Evolutionary conservation across 192 early-diverging fungal genomes (phyloP).

Genomic region (Chytriomyces confervae): DNA sequence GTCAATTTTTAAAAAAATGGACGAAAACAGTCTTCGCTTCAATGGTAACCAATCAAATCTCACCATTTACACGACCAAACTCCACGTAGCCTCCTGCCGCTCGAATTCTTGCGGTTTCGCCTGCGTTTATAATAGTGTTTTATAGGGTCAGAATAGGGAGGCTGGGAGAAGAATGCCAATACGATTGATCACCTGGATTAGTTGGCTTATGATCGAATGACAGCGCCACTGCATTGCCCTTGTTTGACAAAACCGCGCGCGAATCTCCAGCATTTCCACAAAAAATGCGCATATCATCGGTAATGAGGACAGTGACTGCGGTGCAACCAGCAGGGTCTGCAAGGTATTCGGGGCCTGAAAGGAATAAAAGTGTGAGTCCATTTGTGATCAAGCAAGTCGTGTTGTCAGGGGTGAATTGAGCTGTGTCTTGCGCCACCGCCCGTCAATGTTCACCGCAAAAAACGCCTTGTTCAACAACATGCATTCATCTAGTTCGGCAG

Average conservation of each 20-base stretch:
- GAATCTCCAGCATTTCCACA: slow-evolving; percentile 98
- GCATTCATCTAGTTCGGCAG: no score
- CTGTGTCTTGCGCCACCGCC: no score
- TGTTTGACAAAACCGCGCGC: slow-evolving; percentile 81
- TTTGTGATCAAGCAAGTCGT: no score
- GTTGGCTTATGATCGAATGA: slow-evolving; percentile 97
- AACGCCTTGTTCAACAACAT: no score
- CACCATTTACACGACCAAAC: slow-evolving; percentile 93
- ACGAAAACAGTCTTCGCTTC: no score
- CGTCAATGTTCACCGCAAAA: no score
- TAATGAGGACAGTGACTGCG: slow-evolving; percentile 85
- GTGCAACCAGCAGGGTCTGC: slow-evolving; percentile 96
- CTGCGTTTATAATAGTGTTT: slow-evolving; percentile 25
- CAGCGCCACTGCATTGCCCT: slow-evolving; percentile 78
- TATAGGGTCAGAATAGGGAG: no score
- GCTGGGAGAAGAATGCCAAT: background rate
- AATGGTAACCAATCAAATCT: no score
- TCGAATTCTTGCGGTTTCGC: slow-evolving; percentile 83
- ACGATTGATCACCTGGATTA: slow-evolving; percentile 58
- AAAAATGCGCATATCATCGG: slow-evolving; percentile 79
- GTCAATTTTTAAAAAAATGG: no score
- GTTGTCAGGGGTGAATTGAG: no score
- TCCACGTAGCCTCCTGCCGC: slow-evolving; percentile 97
- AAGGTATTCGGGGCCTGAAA: slow-evolving; percentile 72
- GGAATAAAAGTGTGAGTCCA: no score